A percentile compares a stretch with the other conserved stretches of the same genome.
Evolutionary conservation across 768 basidiomycete species (phyloP).

Genomic region (Polyporus arcularius): DNA sequence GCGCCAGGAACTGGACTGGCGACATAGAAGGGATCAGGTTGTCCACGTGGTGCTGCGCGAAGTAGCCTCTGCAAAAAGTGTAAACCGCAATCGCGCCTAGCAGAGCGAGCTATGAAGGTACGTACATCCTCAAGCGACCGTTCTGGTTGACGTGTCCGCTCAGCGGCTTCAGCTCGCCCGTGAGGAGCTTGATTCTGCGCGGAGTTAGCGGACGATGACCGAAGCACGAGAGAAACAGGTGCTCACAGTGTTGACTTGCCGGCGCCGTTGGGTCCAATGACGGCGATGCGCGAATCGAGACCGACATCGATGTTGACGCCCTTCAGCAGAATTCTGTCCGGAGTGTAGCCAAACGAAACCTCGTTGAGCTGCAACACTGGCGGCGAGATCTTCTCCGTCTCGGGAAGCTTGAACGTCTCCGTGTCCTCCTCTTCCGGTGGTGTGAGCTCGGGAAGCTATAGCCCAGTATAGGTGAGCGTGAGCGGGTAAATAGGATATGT

Average conservation of each 20-base stretch:
- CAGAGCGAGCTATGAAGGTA: not conserved
- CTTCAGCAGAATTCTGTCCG: constrained; percentile 75
- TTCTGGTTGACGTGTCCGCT: constrained; percentile 86
- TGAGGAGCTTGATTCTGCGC: constrained; percentile 87
- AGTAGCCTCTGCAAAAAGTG: constrained; percentile 65
- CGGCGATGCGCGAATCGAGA: constrained; percentile 91
- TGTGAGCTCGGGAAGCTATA: constrained; percentile 84
- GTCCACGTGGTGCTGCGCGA: constrained; percentile 96
- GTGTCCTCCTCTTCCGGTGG: constrained; percentile 92
- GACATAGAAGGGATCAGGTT: constrained; percentile 79
- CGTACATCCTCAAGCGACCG: constrained; percentile 86
- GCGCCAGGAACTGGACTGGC: constrained; percentile 93
- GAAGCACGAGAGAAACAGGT: not conserved
- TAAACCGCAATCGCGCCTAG: constrained; percentile 7
- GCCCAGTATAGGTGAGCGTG: not conserved
- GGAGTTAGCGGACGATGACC: not conserved
- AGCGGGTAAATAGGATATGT: not conserved
- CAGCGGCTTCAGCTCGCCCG: constrained; percentile 75
- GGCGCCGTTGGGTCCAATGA: constrained; percentile 93
- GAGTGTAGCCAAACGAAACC: constrained; percentile 85
- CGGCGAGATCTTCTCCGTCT: constrained; percentile 96
- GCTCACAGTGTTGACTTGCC: constrained; percentile 93
- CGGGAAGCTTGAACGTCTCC: constrained; percentile 96
- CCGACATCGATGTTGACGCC: constrained; percentile 88
- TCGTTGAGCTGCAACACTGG: constrained; percentile 91